Evolutionary conservation across 805 yeast species (phyloP).

Genomic region (Starmerella floris): DNA sequence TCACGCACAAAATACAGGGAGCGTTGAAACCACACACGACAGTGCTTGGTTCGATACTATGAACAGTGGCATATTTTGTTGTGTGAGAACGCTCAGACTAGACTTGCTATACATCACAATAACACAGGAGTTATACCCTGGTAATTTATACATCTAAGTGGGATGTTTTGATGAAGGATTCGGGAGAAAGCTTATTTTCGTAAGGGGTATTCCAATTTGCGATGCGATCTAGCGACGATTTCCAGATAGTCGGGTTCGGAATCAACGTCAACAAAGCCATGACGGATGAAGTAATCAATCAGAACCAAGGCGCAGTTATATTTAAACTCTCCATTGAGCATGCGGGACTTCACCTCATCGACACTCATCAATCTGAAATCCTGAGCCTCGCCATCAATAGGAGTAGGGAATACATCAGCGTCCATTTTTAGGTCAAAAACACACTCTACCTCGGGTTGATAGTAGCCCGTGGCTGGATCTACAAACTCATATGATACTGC

Average conservation of each 20-base stretch:
- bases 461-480: conserved; percentile 38
- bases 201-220: conserved; percentile 57
- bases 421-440: conserved; percentile 54
- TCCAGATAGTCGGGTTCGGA: conserved; percentile 54
- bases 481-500: conserved; percentile 45
- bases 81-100: too few relatives aligned
- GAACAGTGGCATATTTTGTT: too few relatives aligned
- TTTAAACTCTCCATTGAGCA: conserved; percentile 56
- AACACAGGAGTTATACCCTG: too few relatives aligned
- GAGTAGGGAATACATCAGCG: conserved; percentile 34
- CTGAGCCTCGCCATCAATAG: conserved; percentile 65
- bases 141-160: too few relatives aligned
- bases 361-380: conserved; percentile 52
- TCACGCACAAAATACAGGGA: too few relatives aligned
- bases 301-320: conserved; percentile 77
- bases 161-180: too few relatives aligned
- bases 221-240: conserved; percentile 47
- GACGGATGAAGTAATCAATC: conserved; percentile 77
- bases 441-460: conserved; percentile 82
- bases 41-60: too few relatives aligned
- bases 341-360: conserved; percentile 40
- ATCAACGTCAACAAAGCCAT: conserved; percentile 55
- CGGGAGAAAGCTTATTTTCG: conserved; percentile 14
- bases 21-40: too few relatives aligned
- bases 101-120: too few relatives aligned